phyloP scores from a whole-genome alignment of 371 early-diverging fungal genomes.

The Mucor velutinosus region DNA sequence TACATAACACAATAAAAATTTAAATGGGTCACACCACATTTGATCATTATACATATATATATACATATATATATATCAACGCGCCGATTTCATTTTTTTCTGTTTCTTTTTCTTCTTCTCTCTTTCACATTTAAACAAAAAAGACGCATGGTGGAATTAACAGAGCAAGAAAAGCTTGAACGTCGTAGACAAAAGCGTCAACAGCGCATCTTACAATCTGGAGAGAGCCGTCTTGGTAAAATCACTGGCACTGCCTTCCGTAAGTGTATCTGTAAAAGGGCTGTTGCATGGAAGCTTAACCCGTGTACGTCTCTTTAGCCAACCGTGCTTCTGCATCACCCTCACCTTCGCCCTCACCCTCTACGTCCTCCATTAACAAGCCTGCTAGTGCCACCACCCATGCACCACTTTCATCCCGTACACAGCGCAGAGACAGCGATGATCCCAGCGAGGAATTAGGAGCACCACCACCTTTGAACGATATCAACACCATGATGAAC shows the following conservation, averaged over 20 bases:
- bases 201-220: slow-evolving; percentile 60
- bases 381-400: not conserved
- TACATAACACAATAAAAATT: not conserved
- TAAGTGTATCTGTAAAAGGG: slow-evolving; percentile 13
- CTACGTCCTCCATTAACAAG: slow-evolving; percentile 19
- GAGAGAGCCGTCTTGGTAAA: slow-evolving; percentile 58
- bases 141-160: slow-evolving; percentile 36
- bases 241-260: slow-evolving; percentile 63
- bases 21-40: not conserved
- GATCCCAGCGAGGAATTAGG: slow-evolving; percentile 51
- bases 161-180: slow-evolving; percentile 59
- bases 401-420: not conserved
- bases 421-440: slow-evolving; percentile 30
- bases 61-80: not conserved
- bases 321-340: slow-evolving; percentile 22
- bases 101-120: not conserved
- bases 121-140: not conserved
- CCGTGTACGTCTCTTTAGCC: slow-evolving; percentile 10
- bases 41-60: no score
- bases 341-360: slow-evolving; percentile 42
- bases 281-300: not conserved
- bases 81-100: not conserved
- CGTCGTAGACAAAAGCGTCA: slow-evolving; percentile 64
- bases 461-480: slow-evolving; percentile 33
- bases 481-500: slow-evolving; percentile 9